Evolutionary conservation across 2,329 filamentous ascomycete species (phyloP).

Genomic region (Alternaria ventricosa): DNA sequence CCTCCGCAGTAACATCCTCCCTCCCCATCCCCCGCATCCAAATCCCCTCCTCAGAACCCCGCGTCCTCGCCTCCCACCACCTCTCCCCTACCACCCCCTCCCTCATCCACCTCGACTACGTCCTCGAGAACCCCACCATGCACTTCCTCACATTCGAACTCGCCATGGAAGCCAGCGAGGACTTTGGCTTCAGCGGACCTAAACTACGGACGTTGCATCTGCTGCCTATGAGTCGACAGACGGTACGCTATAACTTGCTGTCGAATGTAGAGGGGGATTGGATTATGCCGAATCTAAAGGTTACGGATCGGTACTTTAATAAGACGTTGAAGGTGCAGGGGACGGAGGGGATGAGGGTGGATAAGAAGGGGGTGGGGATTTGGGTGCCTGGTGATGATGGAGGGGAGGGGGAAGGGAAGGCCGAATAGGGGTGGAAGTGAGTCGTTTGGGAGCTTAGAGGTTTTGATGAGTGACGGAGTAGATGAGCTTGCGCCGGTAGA

Average conservation of each 20-base stretch:
- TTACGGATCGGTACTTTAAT: slow-evolving; percentile 91
- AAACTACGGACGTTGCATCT: slow-evolving; percentile 83
- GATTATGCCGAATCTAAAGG: slow-evolving; percentile 75
- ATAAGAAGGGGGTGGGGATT: slow-evolving; percentile 59
- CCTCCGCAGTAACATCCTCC: slow-evolving; percentile 53
- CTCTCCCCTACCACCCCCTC: slow-evolving; percentile 37
- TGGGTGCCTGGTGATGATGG: slow-evolving; percentile 43
- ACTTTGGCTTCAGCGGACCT: slow-evolving; percentile 90
- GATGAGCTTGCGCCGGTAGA: neutral
- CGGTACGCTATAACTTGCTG: slow-evolving; percentile 75
- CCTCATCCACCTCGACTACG: slow-evolving; percentile 62
- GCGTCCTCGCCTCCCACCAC: slow-evolving; percentile 69
- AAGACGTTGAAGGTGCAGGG: slow-evolving; percentile 83
- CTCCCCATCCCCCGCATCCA: slow-evolving; percentile 81
- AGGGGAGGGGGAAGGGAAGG: neutral
- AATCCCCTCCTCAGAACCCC: slow-evolving; percentile 82
- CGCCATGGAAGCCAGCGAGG: slow-evolving; percentile 88
- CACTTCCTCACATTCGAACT: slow-evolving; percentile 95
- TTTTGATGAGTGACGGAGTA: neutral
- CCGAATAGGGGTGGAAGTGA: neutral
- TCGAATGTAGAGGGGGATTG: slow-evolving; percentile 69
- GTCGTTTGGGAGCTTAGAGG: neutral
- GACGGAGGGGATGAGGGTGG: slow-evolving; percentile 69
- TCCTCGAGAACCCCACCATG: slow-evolving; percentile 90
- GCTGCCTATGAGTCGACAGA: slow-evolving; percentile 78